These are phyloP conservation scores for Malus orientalis DNA, from an alignment of 306 rosid genomes.

Conservation along the genomic window DNA sequence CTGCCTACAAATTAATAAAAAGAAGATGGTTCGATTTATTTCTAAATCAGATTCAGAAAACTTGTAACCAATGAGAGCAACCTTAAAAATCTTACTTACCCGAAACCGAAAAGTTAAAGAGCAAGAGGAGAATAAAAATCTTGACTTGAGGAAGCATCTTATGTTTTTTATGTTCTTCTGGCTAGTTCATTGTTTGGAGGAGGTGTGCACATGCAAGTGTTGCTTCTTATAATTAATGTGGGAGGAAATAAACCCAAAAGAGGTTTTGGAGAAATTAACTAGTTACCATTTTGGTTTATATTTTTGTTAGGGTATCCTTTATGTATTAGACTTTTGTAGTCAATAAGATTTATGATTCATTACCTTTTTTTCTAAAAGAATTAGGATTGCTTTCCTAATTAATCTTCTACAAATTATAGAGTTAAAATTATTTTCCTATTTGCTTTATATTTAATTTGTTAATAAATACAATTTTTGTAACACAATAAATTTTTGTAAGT, in stretches of 20 bases:
- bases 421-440: too few relatives aligned
- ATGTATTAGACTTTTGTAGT: too few relatives aligned
- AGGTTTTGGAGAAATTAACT: background rate
- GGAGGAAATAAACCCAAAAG: conserved; percentile 27
- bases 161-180: background rate
- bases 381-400: too few relatives aligned
- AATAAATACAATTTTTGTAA: too few relatives aligned
- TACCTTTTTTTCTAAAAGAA: too few relatives aligned
- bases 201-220: background rate
- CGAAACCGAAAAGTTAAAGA: conserved; percentile 3
- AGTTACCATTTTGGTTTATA: too few relatives aligned
- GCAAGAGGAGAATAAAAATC: conserved; percentile 18
- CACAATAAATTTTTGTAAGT: too few relatives aligned
- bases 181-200: background rate
- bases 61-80: background rate
- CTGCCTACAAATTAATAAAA: conserved; percentile 1
- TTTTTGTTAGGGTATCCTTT: too few relatives aligned
- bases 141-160: conserved; percentile 28
- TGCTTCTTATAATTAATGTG: conserved; percentile 18
- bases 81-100: conserved; percentile 13
- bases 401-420: too few relatives aligned
- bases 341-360: too few relatives aligned
- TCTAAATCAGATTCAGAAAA: background rate
- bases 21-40: background rate
- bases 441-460: too few relatives aligned